These are phyloP conservation scores for Hyphopichia wangnamkhiaoensis DNA, from an alignment of 1,139 yeast genomes.

Conservation along the genomic window DNA sequence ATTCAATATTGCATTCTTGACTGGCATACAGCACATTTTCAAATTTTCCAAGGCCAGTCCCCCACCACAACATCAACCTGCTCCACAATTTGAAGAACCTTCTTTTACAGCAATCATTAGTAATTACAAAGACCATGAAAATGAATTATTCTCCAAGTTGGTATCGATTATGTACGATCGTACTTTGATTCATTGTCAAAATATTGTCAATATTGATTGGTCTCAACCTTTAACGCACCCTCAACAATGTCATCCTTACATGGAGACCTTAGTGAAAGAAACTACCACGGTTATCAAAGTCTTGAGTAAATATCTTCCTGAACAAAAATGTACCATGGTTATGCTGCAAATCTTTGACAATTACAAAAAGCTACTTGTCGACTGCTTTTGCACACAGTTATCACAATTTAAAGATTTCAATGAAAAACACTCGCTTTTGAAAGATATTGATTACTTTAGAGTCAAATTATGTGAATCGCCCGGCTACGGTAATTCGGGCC, in stretches of 20 bases:
- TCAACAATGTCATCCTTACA: conserved; percentile 56
- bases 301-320: conserved; percentile 58
- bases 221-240: conserved; percentile 41
- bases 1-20: conserved; percentile 34
- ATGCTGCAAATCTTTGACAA: conserved; percentile 61
- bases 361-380: conserved; percentile 58
- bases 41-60: conserved; percentile 7
- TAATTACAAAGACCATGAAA: conserved; percentile 59
- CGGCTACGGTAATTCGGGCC: conserved; percentile 69
- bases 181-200: conserved; percentile 48
- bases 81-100: conserved; percentile 34
- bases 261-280: conserved; percentile 69
- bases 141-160: conserved; percentile 65
- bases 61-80: conserved; percentile 7
- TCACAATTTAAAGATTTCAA: conserved; percentile 53
- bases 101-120: conserved; percentile 30
- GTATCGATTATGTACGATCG: conserved; percentile 73
- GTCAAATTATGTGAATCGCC: conserved; percentile 59
- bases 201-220: conserved; percentile 53
- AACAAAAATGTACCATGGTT: conserved; percentile 47
- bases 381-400: conserved; percentile 54
- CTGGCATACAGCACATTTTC: conserved; percentile 19
- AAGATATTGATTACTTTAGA: conserved; percentile 66
- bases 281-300: conserved; percentile 65
- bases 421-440: conserved; percentile 54